Evolutionary conservation across 371 early-diverging fungal genomes (phyloP).

Genomic region (Mortierella sp.): DNA sequence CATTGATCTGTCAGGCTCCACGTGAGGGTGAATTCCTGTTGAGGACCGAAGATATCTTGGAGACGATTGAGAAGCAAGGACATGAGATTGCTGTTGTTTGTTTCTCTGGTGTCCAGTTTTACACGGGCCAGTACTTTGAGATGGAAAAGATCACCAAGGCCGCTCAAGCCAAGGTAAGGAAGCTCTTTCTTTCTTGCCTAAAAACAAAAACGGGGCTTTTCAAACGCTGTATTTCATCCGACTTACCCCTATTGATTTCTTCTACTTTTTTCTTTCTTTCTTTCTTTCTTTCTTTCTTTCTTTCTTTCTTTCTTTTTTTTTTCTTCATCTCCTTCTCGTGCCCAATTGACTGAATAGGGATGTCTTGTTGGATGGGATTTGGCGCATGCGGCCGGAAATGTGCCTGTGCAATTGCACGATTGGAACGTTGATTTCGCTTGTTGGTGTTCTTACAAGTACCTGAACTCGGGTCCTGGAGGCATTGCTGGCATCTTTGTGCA

Average conservation of each 20-base stretch:
- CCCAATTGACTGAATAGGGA: slow-evolving; percentile 61
- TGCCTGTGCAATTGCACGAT: slow-evolving; percentile 87
- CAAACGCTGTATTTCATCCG: too few species aligned
- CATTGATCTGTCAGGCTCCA: slow-evolving; percentile 80
- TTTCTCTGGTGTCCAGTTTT: slow-evolving; percentile 95
- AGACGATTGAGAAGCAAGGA: slow-evolving; percentile 76
- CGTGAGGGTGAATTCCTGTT: slow-evolving; percentile 77
- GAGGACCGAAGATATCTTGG: slow-evolving; percentile 85
- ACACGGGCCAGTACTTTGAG: slow-evolving; percentile 95
- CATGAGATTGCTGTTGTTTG: slow-evolving; percentile 86
- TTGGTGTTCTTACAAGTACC: slow-evolving; percentile 98
- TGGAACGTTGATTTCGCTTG: slow-evolving; percentile 98
- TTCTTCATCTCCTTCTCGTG: neutral
- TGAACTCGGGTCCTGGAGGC: slow-evolving; percentile 95
- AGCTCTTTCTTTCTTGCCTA: too few species aligned
- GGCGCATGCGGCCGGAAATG: slow-evolving; percentile 97
- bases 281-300: neutral
- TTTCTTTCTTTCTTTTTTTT: neutral
- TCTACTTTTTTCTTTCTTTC: neutral
- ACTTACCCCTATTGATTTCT: too few species aligned
- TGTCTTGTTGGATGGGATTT: slow-evolving; percentile 96
- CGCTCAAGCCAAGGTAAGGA: slow-evolving; percentile 78
- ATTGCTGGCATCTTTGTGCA: slow-evolving; percentile 93
- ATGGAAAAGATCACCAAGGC: slow-evolving; percentile 86
- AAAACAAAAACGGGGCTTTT: too few species aligned